These are phyloP conservation scores for Phytophthora hybrid DNA, from an alignment of 352 stramenopile species.

Conservation along the genomic window DNA sequence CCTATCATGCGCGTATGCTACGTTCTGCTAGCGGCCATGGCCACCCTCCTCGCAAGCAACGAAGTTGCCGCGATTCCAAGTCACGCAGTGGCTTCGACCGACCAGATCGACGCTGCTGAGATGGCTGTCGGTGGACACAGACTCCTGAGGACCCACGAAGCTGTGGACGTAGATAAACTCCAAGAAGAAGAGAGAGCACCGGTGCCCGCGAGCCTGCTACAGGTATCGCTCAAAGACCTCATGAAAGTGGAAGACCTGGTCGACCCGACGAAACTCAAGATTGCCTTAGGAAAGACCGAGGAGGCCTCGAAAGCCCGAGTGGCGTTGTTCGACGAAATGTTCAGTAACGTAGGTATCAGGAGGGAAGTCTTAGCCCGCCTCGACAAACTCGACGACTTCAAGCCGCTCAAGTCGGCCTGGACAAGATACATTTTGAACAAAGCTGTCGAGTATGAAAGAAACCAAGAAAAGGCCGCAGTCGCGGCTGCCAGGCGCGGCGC, in stretches of 20 bases:
- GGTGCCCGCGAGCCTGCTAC: not conserved
- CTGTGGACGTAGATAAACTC: not conserved
- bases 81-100: not conserved
- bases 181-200: not conserved
- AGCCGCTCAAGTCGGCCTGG: not conserved
- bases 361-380: not conserved
- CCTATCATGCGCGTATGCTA: slow-evolving; percentile 5
- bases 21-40: not conserved
- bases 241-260: not conserved
- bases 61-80: not conserved
- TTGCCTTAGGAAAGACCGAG: not conserved
- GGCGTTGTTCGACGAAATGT: slow-evolving; percentile 1
- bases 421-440: not conserved
- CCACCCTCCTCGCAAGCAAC: slow-evolving; percentile 3
- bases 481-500: not conserved
- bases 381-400: not conserved
- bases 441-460: not conserved
- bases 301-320: not conserved
- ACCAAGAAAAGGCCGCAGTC: not conserved
- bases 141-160: not conserved
- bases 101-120: not conserved
- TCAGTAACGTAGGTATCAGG: not conserved
- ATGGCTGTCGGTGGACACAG: not conserved
- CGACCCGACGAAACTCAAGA: not conserved
- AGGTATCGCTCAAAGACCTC: not conserved